Conservation (phyloP, 176 grass and related monocot genomes). For the Metroxylon sagu region DNA sequence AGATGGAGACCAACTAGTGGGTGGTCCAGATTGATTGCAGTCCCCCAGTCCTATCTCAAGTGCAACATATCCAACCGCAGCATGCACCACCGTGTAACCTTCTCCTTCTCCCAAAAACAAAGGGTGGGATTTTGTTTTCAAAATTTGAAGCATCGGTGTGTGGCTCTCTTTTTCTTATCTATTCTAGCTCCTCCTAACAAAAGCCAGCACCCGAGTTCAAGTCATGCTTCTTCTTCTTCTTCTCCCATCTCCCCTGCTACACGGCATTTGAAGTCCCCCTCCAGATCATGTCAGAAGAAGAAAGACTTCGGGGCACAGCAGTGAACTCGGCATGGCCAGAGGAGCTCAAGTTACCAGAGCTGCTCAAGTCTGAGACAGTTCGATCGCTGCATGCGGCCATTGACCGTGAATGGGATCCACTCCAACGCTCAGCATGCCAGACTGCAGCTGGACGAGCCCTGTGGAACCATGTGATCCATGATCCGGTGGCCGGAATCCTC, state of each 20-base stretch:
- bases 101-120: constrained; percentile 16
- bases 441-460: constrained; percentile 79
- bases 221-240: constrained; percentile 2
- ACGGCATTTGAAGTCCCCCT: background rate
- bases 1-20: no score
- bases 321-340: background rate
- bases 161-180: constrained; percentile 95
- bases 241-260: background rate
- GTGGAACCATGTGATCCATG: constrained; percentile 50
- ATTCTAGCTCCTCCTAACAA: constrained; percentile 13
- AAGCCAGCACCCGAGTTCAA: constrained; percentile 11
- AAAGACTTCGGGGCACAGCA: background rate
- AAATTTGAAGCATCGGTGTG: background rate
- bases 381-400: constrained; percentile 61
- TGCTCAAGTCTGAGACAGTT: constrained; percentile 37
- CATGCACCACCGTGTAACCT: constrained; percentile 23
- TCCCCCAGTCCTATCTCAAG: no score
- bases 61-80: no score
- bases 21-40: no score
- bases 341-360: constrained; percentile 20
- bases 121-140: constrained; percentile 7
- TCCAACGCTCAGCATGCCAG: constrained; percentile 89
- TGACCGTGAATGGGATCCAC: constrained; percentile 60
- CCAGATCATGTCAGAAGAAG: constrained; percentile 25
- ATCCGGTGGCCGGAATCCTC: constrained; percentile 67